phyloP scores from a whole-genome alignment of 805 yeast genomes.

The Candida namnaoensis region DNA sequence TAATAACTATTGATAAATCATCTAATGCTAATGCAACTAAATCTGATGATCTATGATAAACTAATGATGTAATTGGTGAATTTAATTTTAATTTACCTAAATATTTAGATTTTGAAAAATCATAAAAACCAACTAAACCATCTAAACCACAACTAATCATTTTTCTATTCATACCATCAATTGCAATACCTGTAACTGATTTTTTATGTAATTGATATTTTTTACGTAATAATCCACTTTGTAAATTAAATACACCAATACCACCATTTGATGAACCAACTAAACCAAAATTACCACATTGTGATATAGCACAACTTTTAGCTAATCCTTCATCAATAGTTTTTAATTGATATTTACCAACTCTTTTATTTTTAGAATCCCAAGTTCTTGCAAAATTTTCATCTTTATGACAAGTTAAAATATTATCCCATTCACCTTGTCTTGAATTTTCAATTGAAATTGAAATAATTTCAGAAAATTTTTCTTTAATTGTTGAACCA shows the following conservation, averaged over 20 bases:
- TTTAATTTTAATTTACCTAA: conserved; percentile 60
- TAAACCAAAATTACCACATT: conserved; percentile 91
- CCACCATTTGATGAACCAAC: conserved; percentile 87
- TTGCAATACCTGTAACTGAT: conserved; percentile 79
- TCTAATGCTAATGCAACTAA: conserved; percentile 80
- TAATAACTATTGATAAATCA: conserved; percentile 72
- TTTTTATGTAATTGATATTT: conserved; percentile 63
- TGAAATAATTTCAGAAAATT: conserved; percentile 67
- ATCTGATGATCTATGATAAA: conserved; percentile 76
- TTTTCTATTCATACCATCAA: conserved; percentile 85
- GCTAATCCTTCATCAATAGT: conserved; percentile 77
- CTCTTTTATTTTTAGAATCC: conserved; percentile 71
- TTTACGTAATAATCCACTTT: conserved; percentile 79
- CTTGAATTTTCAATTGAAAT: conserved; percentile 69
- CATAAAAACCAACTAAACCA: conserved; percentile 81
- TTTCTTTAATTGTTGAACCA: conserved; percentile 53
- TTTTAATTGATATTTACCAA: conserved; percentile 62
- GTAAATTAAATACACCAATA: conserved; percentile 80
- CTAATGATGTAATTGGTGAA: conserved; percentile 71
- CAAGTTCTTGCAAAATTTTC: conserved; percentile 85
- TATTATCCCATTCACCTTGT: conserved; percentile 89
- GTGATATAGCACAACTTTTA: conserved; percentile 70
- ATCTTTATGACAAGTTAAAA: conserved; percentile 81
- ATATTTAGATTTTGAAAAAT: conserved; percentile 64
- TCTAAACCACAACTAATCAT: conserved; percentile 87